Conservation (phyloP, 2,329 filamentous ascomycete genomes). For the Fusarium duplospermum region DNA sequence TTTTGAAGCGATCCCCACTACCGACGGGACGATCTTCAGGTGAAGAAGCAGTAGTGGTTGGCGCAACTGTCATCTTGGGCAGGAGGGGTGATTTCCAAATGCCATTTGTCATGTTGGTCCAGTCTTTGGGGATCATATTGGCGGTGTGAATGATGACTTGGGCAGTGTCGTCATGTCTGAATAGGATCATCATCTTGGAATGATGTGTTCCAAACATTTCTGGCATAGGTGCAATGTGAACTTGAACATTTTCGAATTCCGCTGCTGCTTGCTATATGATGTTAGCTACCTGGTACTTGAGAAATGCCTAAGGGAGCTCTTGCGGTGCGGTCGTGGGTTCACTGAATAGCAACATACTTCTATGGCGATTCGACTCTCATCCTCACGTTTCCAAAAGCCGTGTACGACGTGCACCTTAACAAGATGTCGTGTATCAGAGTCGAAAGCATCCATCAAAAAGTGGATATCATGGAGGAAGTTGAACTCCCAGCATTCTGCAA, state of each 20-base stretch:
- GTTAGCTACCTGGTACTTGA: conserved; percentile 14
- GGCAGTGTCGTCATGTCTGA: conserved; percentile 80
- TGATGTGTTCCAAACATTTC: conserved; percentile 89
- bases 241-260: conserved; percentile 73
- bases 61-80: conserved; percentile 55
- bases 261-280: conserved; percentile 67
- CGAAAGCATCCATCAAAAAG: conserved; percentile 67
- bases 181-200: conserved; percentile 86
- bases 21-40: conserved; percentile 53
- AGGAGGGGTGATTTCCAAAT: conserved; percentile 82
- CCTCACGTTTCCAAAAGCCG: conserved; percentile 76
- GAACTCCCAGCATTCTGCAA: conserved; percentile 78
- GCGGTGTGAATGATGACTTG: conserved; percentile 89
- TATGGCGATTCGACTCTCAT: conserved; percentile 66
- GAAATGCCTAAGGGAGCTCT: neutral
- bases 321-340: neutral
- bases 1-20: conserved; percentile 78
- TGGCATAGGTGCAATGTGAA: conserved; percentile 82
- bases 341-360: conserved; percentile 59
- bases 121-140: conserved; percentile 90
- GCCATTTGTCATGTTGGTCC: conserved; percentile 88
- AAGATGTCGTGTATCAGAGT: conserved; percentile 60
- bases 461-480: conserved; percentile 73
- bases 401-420: conserved; percentile 68
- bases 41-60: neutral